Evolutionary conservation across 1,284 basidiomycete species (phyloP), one percentile per base, ranked within the genome.

Genomic region (Puccinia triticina): DNA sequence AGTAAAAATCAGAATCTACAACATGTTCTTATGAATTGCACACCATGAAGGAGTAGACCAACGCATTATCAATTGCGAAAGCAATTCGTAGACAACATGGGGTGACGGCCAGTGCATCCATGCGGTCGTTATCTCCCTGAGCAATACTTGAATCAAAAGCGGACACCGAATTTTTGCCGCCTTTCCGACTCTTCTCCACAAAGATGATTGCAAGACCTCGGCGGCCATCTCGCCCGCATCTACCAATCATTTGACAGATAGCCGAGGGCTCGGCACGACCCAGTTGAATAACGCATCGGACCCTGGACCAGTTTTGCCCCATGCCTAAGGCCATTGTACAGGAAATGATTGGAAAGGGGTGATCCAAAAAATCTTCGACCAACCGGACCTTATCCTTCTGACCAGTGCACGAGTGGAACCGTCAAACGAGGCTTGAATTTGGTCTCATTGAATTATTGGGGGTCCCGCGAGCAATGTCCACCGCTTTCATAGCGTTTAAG

Each of bases 241-340:
- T 48, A 32, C 72, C 72, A 29, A 75, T 55, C 32, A 75, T 75
- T 32, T 75, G 72, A 34, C 50, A 75, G 32, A 75, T 43, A 18
- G 40, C 32, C 10, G 29, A 53, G 16, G 72, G 50, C 37, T 75
- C 43, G 34, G 10, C 48, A 8, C 72, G 72, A 11, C 72, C 72
- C 21, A 74, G n/a, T 3, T 46, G 40, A n/a, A 69, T 69, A 11
- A 69, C 40, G 3, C 11, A 18, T n/a, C 40, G 46, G 29, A 69
- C 40, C 29, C 23, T 7, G 14, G 40, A 18, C 67, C 67, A 69
- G 21, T 69, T 67, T 29, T 67, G 64, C 2, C 64, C 64, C 23
- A 67, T 8, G 11, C 64, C 64, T 2, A 67, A 26, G 16, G 67
- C 67, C 67, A 69, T 69, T 8, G 67, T 69, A 46, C 40, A 43